Conservation (phyloP, 768 basidiomycete genomes). For the Boletus vinaceobasis region DNA sequence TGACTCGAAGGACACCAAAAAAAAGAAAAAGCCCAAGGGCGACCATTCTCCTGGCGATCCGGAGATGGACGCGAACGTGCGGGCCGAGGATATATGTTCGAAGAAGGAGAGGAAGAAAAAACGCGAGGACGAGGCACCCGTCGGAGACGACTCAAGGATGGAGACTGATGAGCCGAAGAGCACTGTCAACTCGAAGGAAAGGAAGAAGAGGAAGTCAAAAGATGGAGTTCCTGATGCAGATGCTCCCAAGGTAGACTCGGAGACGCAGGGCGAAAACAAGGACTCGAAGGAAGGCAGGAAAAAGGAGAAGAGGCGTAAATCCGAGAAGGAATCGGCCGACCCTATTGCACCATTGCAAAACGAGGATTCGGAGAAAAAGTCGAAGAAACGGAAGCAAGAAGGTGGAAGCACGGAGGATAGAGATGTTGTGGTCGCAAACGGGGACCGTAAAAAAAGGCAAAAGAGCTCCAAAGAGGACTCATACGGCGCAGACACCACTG, state of each 20-base stretch:
- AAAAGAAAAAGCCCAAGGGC: slow-evolving; percentile 18
- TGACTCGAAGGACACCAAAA: slow-evolving; percentile 15
- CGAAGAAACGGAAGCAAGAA: slow-evolving; percentile 36
- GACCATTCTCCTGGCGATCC: not conserved
- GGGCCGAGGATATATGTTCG: not conserved
- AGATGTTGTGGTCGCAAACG: slow-evolving; percentile 4
- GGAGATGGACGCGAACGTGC: not conserved
- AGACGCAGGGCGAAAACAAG: not conserved
- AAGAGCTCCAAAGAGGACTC: slow-evolving; percentile 17
- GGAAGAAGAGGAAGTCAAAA: slow-evolving; percentile 16
- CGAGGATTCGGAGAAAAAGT: slow-evolving; percentile 14
- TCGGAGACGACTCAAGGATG: not conserved
- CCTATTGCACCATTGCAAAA: slow-evolving; percentile 4
- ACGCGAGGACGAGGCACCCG: not conserved
- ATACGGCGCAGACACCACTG: not conserved
- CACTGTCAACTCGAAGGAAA: not conserved
- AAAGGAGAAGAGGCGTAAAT: slow-evolving; percentile 17
- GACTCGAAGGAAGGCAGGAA: slow-evolving; percentile 8
- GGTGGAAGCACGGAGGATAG: slow-evolving; percentile 6
- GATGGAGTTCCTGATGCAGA: slow-evolving; percentile 2
- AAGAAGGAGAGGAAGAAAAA: slow-evolving; percentile 5
- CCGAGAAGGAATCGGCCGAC: slow-evolving; percentile 21
- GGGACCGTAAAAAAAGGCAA: slow-evolving; percentile 26
- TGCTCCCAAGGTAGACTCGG: not conserved
- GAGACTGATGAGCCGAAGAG: slow-evolving; percentile 4